Evolutionary conservation across 192 early-diverging fungal genomes (phyloP), one percentile per base, ranked within the genome.

Genomic region (Dissophora globulifera): DNA sequence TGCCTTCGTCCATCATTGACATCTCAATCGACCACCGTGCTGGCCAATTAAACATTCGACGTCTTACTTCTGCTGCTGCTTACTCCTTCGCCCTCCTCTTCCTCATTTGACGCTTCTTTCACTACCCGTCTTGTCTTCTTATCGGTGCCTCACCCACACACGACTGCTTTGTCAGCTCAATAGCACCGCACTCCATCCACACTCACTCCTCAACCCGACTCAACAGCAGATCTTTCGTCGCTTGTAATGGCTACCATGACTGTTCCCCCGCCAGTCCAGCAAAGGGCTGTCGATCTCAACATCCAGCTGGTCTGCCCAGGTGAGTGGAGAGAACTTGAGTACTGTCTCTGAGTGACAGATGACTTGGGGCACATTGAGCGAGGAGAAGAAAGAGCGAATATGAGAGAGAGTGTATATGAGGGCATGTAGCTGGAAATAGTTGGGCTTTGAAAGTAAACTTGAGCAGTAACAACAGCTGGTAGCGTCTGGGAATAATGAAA

Each of bases 261-360:
- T 11, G 53, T 60, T n/a, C n/a, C n/a, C 17, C 20, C 70, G 16
- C 45, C 61, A 12, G 8, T 56, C 8, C 55, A 59, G 25, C 59
- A 46, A 33, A 66, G 32, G 49, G 57, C 62, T 43, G 61, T 66
- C 15, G 79, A 80, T 47, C 58, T 80, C 27, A 72, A 70, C 25
- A 65, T 74, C 26, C 62, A 72, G 33, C 33, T 74, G 53, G 54
- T 75, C 64, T 80, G 69, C 25, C 69, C 70, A 41, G 79, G 64
- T 72, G 62, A 66, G 67, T 62, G 12, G 25, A 46, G 15, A 42
- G n/a, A 20, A 33, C 3, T n/a, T n/a, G n/a, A n/a, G n/a, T n/a
- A n/a, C n/a, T n/a, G n/a, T n/a, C n/a, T n/a, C n/a, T n/a, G n/a
- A n/a, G n/a, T n/a, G n/a, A n/a, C n/a, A n/a, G n/a, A n/a, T n/a